These are phyloP conservation scores for Fusarium beomiforme DNA, from an alignment of 2,329 filamentous ascomycete species.

Conservation along the genomic window DNA sequence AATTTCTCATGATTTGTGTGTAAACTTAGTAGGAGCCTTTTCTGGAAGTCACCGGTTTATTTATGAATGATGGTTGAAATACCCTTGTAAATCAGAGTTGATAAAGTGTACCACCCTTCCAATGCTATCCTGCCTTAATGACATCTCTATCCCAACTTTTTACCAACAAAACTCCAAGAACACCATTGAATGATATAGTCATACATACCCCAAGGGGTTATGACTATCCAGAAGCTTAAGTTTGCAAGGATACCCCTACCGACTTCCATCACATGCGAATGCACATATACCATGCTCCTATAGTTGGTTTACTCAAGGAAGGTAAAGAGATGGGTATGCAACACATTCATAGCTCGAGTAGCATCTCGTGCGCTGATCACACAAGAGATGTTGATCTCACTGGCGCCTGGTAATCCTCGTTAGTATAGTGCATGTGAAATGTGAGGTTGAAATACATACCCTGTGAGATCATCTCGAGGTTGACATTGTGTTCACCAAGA, in stretches of 20 bases:
- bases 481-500: constrained; percentile 90
- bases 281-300: background rate
- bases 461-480: constrained; percentile 99
- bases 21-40: background rate
- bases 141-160: constrained; percentile 24
- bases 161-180: constrained; percentile 29
- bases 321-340: constrained; percentile 96
- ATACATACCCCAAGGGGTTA: background rate
- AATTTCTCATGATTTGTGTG: background rate
- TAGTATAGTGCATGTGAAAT: background rate
- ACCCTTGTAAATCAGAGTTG: background rate
- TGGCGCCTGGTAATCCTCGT: constrained; percentile 73
- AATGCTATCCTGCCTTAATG: background rate
- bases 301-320: constrained; percentile 75
- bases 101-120: background rate
- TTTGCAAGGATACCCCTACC: constrained; percentile 7
- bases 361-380: constrained; percentile 94
- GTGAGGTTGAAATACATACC: constrained; percentile 64
- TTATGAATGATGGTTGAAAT: background rate
- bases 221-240: background rate
- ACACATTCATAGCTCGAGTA: constrained; percentile 91
- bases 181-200: constrained; percentile 11
- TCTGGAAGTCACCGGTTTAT: background rate
- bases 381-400: constrained; percentile 99
- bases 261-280: constrained; percentile 21